A percentile compares a stretch with the other conserved stretches of the same genome.
phyloP scores from a whole-genome alignment of 2,329 filamentous ascomycete species.

The Cryphonectria radicalis region DNA sequence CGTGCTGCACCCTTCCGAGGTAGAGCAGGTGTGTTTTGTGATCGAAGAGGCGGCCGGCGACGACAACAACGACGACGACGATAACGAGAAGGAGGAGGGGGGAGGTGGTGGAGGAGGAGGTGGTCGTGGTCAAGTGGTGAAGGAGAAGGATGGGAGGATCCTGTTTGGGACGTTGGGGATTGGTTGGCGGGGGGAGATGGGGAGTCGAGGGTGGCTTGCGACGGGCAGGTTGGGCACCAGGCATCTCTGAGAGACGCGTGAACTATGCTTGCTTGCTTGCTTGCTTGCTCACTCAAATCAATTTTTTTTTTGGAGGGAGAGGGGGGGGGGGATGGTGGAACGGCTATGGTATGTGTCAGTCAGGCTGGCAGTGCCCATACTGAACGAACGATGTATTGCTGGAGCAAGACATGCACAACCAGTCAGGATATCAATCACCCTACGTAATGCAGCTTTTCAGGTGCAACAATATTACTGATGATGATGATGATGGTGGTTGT shows the following conservation, averaged over 20 bases:
- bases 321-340: background rate
- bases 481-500: background rate
- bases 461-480: background rate
- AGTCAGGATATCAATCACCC: background rate
- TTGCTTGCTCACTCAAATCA: too few relatives aligned
- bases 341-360: background rate
- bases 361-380: background rate
- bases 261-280: too few relatives aligned
- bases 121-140: conserved; percentile 35
- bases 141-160: conserved; percentile 61
- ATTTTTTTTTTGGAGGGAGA: too few relatives aligned
- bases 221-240: conserved; percentile 78
- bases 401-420: background rate
- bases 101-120: conserved; percentile 13
- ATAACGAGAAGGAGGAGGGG: conserved; percentile 42
- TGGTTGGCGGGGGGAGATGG: conserved; percentile 88
- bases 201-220: conserved; percentile 82
- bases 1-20: conserved; percentile 64
- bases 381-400: background rate
- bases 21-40: conserved; percentile 69
- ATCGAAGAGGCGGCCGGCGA: conserved; percentile 48
- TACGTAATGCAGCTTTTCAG: background rate
- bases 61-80: conserved; percentile 36
- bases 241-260: conserved; percentile 1
- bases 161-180: conserved; percentile 82